A percentile compares a stretch with the other conserved stretches of the same genome.
Conservation (phyloP, 208 protist genomes). For the Crithidia expoeki region DNA sequence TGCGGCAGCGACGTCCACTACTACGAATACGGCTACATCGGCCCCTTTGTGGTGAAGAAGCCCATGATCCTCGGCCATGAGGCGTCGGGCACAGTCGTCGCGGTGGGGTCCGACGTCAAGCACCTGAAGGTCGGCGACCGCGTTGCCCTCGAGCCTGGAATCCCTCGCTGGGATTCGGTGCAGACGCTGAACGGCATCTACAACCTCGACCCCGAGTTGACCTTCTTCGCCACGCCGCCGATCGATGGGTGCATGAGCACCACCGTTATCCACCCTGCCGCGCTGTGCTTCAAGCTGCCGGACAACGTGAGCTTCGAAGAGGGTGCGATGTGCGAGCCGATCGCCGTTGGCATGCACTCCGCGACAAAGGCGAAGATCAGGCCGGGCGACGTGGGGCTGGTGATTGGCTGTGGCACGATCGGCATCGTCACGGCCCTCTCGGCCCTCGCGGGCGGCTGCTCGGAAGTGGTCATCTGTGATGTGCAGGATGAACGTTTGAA, state of each 20-base stretch:
- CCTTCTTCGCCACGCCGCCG: slow-evolving; percentile 78
- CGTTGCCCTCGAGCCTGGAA: slow-evolving; percentile 75
- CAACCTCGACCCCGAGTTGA: slow-evolving; percentile 73
- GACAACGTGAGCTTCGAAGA: slow-evolving; percentile 71
- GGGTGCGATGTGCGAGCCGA: slow-evolving; percentile 71
- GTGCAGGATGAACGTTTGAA: slow-evolving; percentile 35
- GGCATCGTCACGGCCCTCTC: slow-evolving; percentile 53
- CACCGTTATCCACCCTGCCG: slow-evolving; percentile 59
- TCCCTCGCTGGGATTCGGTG: slow-evolving; percentile 57
- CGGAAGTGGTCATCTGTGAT: slow-evolving; percentile 52
- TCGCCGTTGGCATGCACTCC: slow-evolving; percentile 62
- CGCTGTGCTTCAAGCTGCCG: slow-evolving; percentile 67
- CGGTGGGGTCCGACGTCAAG: slow-evolving; percentile 50
- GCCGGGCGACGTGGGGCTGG: slow-evolving; percentile 39
- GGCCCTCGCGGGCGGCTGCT: slow-evolving; percentile 53
- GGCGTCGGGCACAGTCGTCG: slow-evolving; percentile 56
- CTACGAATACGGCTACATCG: slow-evolving; percentile 65
- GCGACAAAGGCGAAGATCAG: slow-evolving; percentile 55
- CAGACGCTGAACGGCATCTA: slow-evolving; percentile 66
- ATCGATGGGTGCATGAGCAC: slow-evolving; percentile 55
- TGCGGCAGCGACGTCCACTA: slow-evolving; percentile 79
- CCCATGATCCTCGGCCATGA: slow-evolving; percentile 80
- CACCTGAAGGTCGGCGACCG: slow-evolving; percentile 64
- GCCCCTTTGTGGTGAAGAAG: slow-evolving; percentile 54
- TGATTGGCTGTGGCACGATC: slow-evolving; percentile 53